phyloP scores from a whole-genome alignment of 2,329 filamentous ascomycete species.

The Colletotrichum sp. region DNA sequence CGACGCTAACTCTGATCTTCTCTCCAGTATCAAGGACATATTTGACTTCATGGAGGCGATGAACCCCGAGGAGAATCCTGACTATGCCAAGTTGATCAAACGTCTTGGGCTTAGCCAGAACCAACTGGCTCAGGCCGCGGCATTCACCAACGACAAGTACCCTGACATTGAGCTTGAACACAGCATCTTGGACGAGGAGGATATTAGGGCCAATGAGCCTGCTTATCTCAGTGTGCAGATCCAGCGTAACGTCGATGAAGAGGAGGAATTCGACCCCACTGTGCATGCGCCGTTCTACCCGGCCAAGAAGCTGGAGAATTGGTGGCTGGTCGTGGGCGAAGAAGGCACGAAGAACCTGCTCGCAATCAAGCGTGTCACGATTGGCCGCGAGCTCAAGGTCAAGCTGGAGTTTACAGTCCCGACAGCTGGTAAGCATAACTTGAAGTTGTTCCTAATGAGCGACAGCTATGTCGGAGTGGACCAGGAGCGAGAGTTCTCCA shows the following conservation, averaged over 20 bases:
- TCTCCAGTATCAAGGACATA: constrained; percentile 80
- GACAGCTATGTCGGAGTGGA: constrained; percentile 97
- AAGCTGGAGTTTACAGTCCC: constrained; percentile 89
- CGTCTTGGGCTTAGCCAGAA: constrained; percentile 78
- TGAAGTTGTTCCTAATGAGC: constrained; percentile 95
- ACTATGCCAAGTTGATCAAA: constrained; percentile 80
- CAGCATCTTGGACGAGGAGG: constrained; percentile 80
- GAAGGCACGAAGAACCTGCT: constrained; percentile 86
- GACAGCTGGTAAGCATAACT: constrained; percentile 79
- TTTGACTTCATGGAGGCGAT: constrained; percentile 99
- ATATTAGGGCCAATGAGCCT: constrained; percentile 79
- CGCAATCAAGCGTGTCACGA: constrained; percentile 93
- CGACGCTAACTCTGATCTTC: constrained; percentile 32
- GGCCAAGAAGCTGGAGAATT: constrained; percentile 90
- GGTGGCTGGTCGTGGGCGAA: constrained; percentile 97
- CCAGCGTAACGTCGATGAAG: constrained; percentile 79
- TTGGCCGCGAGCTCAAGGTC: constrained; percentile 78
- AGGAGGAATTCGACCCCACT: constrained; percentile 72
- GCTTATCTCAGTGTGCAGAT: constrained; percentile 85
- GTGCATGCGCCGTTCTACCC: constrained; percentile 98
- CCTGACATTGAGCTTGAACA: constrained; percentile 94
- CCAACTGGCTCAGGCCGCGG: constrained; percentile 87
- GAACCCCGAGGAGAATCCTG: constrained; percentile 90
- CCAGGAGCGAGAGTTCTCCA: constrained; percentile 88
- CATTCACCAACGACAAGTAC: constrained; percentile 96